Percentiles rank a stretch among this genome's conserved stretches.
These are phyloP conservation scores for Fusarium mundagurra DNA, from an alignment of 2,329 filamentous ascomycete genomes.

Conservation along the genomic window DNA sequence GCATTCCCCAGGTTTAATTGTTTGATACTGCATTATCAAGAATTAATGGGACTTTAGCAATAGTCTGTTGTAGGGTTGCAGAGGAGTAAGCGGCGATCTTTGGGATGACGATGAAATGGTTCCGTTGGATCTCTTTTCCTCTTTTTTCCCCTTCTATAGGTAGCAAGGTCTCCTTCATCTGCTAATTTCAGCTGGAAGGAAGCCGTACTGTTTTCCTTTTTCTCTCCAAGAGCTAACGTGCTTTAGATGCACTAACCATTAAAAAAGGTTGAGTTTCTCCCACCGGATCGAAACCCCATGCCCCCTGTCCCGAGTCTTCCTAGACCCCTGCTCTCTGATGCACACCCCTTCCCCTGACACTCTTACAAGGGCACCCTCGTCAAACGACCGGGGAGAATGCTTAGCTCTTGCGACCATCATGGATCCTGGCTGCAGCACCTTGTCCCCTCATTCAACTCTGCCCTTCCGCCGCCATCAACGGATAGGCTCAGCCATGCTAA, in stretches of 20 bases:
- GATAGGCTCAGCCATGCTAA: conserved; percentile 49
- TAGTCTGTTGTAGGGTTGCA: conserved; percentile 8
- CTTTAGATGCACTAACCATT: conserved; percentile 1
- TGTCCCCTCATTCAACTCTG: conserved; percentile 26
- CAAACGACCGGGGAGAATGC: conserved; percentile 23
- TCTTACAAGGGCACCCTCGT: conserved; percentile 2
- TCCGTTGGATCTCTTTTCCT: background rate
- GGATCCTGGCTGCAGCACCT: conserved; percentile 31
- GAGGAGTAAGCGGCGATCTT: conserved; percentile 1
- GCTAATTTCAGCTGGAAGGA: background rate
- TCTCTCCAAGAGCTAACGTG: background rate
- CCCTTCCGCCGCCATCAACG: conserved; percentile 47
- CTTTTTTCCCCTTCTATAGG: background rate
- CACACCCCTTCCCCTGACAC: conserved; percentile 30
- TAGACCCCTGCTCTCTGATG: conserved; percentile 18
- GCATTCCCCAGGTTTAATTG: conserved; percentile 41
- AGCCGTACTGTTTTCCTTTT: conserved; percentile 2
- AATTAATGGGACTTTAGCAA: background rate
- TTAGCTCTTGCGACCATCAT: conserved; percentile 32
- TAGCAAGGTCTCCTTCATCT: background rate
- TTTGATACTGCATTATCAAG: background rate
- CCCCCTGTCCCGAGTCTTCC: conserved; percentile 19
- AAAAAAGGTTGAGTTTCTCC: conserved; percentile 14
- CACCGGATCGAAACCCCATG: conserved; percentile 24
- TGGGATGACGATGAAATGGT: background rate